A percentile compares a stretch with the other conserved stretches of the same genome.
These are phyloP conservation scores for Populus hybrid DNA, from an alignment of 441 rosid genomes.

Conservation along the genomic window DNA sequence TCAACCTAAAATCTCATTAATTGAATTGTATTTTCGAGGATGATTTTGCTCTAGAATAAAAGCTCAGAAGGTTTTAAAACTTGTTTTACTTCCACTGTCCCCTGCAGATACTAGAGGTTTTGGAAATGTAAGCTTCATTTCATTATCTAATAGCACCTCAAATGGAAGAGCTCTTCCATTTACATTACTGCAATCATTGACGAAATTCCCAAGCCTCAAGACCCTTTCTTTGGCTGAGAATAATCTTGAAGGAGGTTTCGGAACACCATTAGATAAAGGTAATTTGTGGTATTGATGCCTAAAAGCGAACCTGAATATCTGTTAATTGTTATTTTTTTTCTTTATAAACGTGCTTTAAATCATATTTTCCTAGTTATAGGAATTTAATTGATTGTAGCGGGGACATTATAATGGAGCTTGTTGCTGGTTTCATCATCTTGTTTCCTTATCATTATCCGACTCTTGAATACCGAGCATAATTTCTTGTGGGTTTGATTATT, in stretches of 20 bases:
- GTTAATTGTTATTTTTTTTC: too few species aligned
- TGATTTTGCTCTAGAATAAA: not conserved
- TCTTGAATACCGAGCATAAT: too few species aligned
- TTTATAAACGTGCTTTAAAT: too few species aligned
- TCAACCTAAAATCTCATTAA: not conserved
- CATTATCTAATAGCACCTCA: not conserved
- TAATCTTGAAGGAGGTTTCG: not conserved
- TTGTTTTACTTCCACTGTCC: not conserved
- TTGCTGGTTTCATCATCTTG: too few species aligned
- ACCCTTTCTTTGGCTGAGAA: not conserved
- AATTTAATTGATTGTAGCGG: too few species aligned
- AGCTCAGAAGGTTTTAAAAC: not conserved
- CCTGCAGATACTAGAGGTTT: not conserved
- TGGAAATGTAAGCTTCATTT: not conserved
- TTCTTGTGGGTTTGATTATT: too few species aligned
- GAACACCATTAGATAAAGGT: not conserved
- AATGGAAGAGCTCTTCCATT: not conserved
- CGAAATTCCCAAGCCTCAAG: constrained; percentile 7
- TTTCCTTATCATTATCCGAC: too few species aligned
- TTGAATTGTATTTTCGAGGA: not conserved
- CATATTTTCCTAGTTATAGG: too few species aligned
- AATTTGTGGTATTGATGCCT: too few species aligned
- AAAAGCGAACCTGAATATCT: too few species aligned
- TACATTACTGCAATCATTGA: not conserved
- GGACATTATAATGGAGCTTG: too few species aligned